These are phyloP conservation scores for Hanseniaspora thailandica DNA, from an alignment of 805 yeast species.

Conservation along the genomic window DNA sequence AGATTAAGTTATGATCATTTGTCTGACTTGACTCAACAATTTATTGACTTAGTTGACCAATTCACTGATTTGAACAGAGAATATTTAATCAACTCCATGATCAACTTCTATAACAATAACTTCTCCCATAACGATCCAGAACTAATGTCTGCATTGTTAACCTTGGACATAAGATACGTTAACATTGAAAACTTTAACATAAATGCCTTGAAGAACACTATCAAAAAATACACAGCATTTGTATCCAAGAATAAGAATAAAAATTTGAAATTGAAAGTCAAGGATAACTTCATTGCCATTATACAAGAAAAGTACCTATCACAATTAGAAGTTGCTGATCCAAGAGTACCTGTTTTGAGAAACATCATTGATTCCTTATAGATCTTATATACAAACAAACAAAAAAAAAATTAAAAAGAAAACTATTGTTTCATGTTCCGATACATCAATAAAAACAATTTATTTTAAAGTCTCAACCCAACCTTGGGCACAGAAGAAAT, in stretches of 20 bases:
- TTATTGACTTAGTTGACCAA: slow-evolving; percentile 51
- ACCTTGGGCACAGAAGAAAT: slow-evolving; percentile 82
- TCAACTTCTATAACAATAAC: slow-evolving; percentile 36
- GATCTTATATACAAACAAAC: neutral
- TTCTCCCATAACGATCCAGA: slow-evolving; percentile 22
- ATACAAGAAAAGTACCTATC: slow-evolving; percentile 29
- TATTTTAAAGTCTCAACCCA: slow-evolving; percentile 42
- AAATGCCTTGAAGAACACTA: slow-evolving; percentile 51
- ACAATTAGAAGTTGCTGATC: slow-evolving; percentile 23
- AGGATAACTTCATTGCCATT: slow-evolving; percentile 26
- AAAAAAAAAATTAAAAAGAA: neutral
- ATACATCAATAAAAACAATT: neutral
- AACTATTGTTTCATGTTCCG: neutral
- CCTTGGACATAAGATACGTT: slow-evolving; percentile 53
- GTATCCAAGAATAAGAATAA: slow-evolving; percentile 33
- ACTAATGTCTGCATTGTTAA: slow-evolving; percentile 41
- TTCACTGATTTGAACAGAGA: slow-evolving; percentile 59
- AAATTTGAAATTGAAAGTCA: slow-evolving; percentile 29
- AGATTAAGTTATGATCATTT: slow-evolving; percentile 25
- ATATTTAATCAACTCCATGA: slow-evolving; percentile 53
- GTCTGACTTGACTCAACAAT: slow-evolving; percentile 35
- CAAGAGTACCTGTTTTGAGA: slow-evolving; percentile 25
- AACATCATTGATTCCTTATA: slow-evolving; percentile 21
- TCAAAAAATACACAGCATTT: slow-evolving; percentile 58
- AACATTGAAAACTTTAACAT: slow-evolving; percentile 33